Base-by-base conservation (phyloP, 2,329 filamentous ascomycete species). In the Colletotrichum musae region DNA sequence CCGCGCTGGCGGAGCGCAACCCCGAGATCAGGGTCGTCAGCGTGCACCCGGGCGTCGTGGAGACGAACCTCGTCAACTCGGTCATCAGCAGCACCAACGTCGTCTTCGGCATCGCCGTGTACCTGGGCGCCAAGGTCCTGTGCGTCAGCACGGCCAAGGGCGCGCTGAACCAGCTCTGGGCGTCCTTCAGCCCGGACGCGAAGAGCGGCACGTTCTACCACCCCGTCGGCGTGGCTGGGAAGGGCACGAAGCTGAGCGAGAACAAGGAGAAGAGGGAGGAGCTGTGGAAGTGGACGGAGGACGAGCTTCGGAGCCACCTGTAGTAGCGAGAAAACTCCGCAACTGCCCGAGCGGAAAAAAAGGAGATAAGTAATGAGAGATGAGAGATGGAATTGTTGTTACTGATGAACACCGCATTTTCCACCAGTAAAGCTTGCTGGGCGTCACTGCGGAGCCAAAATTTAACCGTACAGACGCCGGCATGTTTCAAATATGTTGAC, bases 21-120 rank as follows among this genome's bases (percentile, higher is more conserved):
- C 75, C 75, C 9, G 63, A 73, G 24, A 68, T 79, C 53, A 79
- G 74, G 18, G 70, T 74, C 10, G 68, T 74, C 2, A 73, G 76
- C 13, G 63, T 79, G 13, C 76, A 79, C 56, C 78, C 78, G 0
- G 78, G 77, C n/a, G 66, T 76, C 18, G 76, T 78, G 16, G 71
- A 70, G 12, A 79, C 77, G 12, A 76, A 79, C 50, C 72, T 79
- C 32, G 57, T 43, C 15, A 50, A 45, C 10, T 36, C 56, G 18
- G 36, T 69, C 51, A 51, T 60, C 50, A 98, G 98, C 78, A 97
- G 94, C 88, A 98, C 94, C 47, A 94, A 97, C 91, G 98, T 98
- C 94, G 97, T 98, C 85, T 94, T 98, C 72, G 96, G 95, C 78
- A 98, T 98, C 75, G 95, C 98, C 81, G 95, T 98, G 92, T 98